Conservation (phyloP, 805 yeast genomes). For the Yarrowia porcina region DNA sequence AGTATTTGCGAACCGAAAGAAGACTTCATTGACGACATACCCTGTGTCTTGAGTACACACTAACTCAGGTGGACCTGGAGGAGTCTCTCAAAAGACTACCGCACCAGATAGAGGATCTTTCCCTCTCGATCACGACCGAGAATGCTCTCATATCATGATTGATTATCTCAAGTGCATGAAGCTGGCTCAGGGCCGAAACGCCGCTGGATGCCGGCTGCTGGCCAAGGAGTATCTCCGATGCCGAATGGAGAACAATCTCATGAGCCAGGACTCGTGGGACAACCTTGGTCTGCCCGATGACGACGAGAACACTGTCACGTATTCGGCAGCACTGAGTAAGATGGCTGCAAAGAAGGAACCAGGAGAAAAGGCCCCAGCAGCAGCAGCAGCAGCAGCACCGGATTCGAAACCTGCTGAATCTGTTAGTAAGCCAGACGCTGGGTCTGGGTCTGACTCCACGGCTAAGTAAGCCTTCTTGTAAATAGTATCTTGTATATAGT, state of each 20-base stretch:
- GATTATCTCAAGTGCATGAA: slow-evolving; percentile 76
- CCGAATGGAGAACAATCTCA: slow-evolving; percentile 72
- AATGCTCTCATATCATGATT: slow-evolving; percentile 73
- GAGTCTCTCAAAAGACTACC: slow-evolving; percentile 39
- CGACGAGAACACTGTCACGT: slow-evolving; percentile 31
- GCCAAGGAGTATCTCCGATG: slow-evolving; percentile 82
- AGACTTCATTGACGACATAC: not conserved
- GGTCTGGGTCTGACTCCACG: not conserved
- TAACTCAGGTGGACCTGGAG: slow-evolving; percentile 23
- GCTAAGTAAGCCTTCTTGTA: not conserved
- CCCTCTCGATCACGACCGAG: slow-evolving; percentile 86
- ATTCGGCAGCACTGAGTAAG: slow-evolving; percentile 12
- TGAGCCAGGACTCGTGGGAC: slow-evolving; percentile 59
- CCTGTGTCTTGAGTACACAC: not conserved
- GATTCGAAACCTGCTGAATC: not conserved
- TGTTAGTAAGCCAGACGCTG: not conserved
- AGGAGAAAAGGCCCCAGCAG: not conserved
- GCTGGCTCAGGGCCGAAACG: slow-evolving; percentile 73
- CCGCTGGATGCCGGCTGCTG: slow-evolving; percentile 81
- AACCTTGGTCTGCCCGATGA: slow-evolving; percentile 61
- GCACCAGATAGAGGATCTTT: slow-evolving; percentile 97
- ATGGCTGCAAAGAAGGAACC: not conserved
- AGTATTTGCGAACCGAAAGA: not conserved
- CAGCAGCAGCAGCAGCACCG: not conserved
- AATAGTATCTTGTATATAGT: slow-evolving; percentile 2